These are phyloP conservation scores for Trichoderma gracile DNA, from an alignment of 2,329 filamentous ascomycete species.

Conservation along the genomic window DNA sequence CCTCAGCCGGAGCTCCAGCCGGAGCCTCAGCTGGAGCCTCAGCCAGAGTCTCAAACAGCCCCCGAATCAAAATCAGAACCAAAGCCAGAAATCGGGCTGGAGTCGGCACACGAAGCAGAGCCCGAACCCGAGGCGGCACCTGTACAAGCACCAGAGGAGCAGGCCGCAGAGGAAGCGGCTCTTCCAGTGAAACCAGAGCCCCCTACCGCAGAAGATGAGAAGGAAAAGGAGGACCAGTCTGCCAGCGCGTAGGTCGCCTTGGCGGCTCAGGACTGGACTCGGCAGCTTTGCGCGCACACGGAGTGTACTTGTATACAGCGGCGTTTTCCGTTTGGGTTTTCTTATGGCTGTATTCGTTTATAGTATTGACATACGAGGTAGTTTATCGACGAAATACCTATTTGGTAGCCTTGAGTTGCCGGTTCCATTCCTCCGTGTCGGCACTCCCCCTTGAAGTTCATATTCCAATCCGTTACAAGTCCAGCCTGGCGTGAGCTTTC, in stretches of 20 bases:
- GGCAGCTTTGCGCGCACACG: background rate
- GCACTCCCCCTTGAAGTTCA: no score
- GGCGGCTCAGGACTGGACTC: slow-evolving; percentile 16
- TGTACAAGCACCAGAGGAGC: background rate
- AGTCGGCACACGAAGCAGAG: background rate
- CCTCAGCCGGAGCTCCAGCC: background rate
- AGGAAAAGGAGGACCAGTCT: slow-evolving; percentile 20
- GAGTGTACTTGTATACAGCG: slow-evolving; percentile 5
- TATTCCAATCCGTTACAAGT: background rate
- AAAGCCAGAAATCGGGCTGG: background rate
- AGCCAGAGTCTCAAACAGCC: no score
- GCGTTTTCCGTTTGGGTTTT: slow-evolving; percentile 7
- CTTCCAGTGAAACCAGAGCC: slow-evolving; percentile 1
- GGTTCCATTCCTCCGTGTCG: background rate
- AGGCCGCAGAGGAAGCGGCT: background rate
- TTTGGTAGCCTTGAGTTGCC: no score
- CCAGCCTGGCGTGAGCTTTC: no score
- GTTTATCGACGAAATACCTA: background rate
- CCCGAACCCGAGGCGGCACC: background rate
- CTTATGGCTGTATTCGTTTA: background rate
- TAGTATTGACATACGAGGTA: background rate
- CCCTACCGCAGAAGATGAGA: slow-evolving; percentile 11
- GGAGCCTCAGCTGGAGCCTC: background rate
- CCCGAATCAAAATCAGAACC: background rate
- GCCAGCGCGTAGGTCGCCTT: slow-evolving; percentile 28